A percentile compares a stretch with the other conserved stretches of the same genome.
Conservation (phyloP, 148 eudicot species). For the Silene latifolia region DNA sequence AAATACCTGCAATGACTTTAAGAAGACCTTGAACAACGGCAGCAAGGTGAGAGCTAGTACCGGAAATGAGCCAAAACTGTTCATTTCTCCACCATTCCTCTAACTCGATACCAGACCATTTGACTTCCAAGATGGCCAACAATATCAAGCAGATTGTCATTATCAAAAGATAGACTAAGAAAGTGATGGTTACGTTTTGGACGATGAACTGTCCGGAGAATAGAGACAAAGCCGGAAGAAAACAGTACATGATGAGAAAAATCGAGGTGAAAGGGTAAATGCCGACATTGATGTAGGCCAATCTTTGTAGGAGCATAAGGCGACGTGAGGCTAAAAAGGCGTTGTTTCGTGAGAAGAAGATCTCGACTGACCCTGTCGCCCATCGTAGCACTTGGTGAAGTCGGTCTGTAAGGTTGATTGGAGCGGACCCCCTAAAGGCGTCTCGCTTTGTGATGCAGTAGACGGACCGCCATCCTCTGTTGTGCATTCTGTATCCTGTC, state of each 20-base stretch:
- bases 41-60: conserved; percentile 75
- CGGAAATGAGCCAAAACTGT: conserved; percentile 87
- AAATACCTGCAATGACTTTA: conserved; percentile 54
- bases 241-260: conserved; percentile 74
- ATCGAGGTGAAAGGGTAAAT: conserved; percentile 82
- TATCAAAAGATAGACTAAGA: conserved; percentile 49
- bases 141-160: conserved; percentile 59
- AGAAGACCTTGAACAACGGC: conserved; percentile 79
- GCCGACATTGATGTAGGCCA: conserved; percentile 75
- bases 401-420: conserved; percentile 76
- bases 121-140: conserved; percentile 68
- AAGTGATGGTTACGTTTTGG: conserved; percentile 38
- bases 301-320: conserved; percentile 55
- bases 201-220: conserved; percentile 82
- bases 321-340: conserved; percentile 50
- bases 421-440: conserved; percentile 84
- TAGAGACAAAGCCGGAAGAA: conserved; percentile 87
- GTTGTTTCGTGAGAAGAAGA: conserved; percentile 81
- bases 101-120: conserved; percentile 73
- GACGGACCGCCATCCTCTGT: conserved; percentile 83
- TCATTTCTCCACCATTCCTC: conserved; percentile 95
- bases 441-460: conserved; percentile 82
- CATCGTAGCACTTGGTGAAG: conserved; percentile 89
- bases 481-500: conserved; percentile 88
- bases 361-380: conserved; percentile 92